Base-by-base conservation (phyloP, 2,329 filamentous ascomycete species). In the Drechslerella stenobrocha region DNA sequence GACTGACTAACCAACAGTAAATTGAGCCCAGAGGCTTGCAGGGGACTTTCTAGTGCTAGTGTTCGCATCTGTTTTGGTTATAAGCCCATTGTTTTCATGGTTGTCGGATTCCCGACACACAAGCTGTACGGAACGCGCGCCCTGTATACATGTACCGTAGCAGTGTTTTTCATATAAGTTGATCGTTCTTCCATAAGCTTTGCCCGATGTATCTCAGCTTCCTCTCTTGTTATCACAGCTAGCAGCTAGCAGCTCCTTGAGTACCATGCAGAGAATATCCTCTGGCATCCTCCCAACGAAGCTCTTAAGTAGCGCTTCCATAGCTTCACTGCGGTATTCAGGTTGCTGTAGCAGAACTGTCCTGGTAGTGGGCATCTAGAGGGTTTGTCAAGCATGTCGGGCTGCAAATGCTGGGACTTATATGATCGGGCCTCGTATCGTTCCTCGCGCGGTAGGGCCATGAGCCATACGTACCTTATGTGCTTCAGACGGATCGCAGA, bases 121-220 rank as follows among this genome's bases (percentile, higher is more conserved):
- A 61, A 45, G 28, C 47, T 69, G 26, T 63, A 69, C n/a, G 37
- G 35, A 3, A 53, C 32, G 4, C 64, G n/a, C n/a, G n/a, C n/a
- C n/a, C n/a, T n/a, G n/a, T n/a, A n/a, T n/a, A n/a, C 64, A 15
- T 52, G 32, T 23, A 69, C 57, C 64, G 57, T 69, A 8, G 28
- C 50, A 22, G 46, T 53, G n/a, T 30, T 48, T 20, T 51, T 40
- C 35, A 35, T 64, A 52, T 71, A 75, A 1, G 2, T 26, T 8
- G 64, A 74, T 18, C 77, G 72, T 71, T 80, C 78, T 2, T 74
- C 72, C 77, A 79, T 80, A 32, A 80, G 58, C 69, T 75, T 52
- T 7, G 75, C 44, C 55, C 78, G 70, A 37, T 76, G 73, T 28
- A 73, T 61, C 55, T 76, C 74, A 0, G 79, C 78, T 58, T 78